Conservation (phyloP, 345 rosid species). For the Hypericum androsaemum region DNA sequence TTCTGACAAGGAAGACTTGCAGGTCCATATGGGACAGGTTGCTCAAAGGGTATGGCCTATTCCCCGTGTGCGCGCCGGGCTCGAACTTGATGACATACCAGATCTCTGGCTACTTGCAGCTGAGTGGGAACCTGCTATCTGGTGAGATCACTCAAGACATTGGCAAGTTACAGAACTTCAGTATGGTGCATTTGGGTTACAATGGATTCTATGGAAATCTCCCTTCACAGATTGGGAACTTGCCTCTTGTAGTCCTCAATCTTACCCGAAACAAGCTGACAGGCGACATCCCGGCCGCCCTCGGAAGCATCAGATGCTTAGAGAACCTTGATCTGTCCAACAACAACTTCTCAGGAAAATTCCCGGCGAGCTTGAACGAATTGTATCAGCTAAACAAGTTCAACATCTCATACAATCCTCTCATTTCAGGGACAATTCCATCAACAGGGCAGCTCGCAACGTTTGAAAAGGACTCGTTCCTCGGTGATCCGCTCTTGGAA, state of each 20-base stretch:
- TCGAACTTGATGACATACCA: conserved; percentile 22
- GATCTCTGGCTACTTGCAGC: conserved; percentile 73
- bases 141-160: conserved; percentile 57
- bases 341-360: conserved; percentile 74
- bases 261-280: conserved; percentile 48
- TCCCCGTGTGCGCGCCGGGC: conserved; percentile 44
- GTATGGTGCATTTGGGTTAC: conserved; percentile 61
- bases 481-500: conserved; percentile 56
- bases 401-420: conserved; percentile 75
- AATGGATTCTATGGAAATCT: conserved; percentile 47
- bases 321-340: conserved; percentile 71
- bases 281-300: conserved; percentile 55
- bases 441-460: conserved; percentile 69
- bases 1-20: conserved; percentile 68
- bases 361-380: conserved; percentile 50
- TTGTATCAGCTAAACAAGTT: conserved; percentile 63
- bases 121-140: conserved; percentile 56
- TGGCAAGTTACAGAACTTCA: conserved; percentile 49
- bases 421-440: conserved; percentile 58
- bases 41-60: conserved; percentile 60
- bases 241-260: conserved; percentile 74
- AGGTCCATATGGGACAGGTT: conserved; percentile 62
- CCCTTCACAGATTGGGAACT: conserved; percentile 44
- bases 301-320: conserved; percentile 54
- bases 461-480: conserved; percentile 56